phyloP scores from a whole-genome alignment of 140 eudicot species.

The Stevia rebaudiana region DNA sequence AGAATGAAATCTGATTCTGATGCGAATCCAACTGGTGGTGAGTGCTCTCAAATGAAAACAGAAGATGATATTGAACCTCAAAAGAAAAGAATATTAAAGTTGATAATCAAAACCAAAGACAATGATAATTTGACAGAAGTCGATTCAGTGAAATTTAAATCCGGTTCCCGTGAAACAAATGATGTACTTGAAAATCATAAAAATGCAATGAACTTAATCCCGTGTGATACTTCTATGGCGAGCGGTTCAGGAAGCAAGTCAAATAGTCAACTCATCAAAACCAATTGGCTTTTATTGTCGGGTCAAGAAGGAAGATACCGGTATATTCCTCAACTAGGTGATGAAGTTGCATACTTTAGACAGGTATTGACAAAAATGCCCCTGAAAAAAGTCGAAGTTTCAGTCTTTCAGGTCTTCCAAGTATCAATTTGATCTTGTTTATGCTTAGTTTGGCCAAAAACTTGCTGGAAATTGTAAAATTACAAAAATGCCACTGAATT shows the following conservation, averaged over 20 bases:
- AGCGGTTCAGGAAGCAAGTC: conserved; percentile 32
- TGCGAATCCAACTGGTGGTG: conserved; percentile 22
- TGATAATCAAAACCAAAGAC: conserved; percentile 19
- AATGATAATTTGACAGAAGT: conserved; percentile 17
- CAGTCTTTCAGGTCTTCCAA: neutral
- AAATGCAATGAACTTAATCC: conserved; percentile 19
- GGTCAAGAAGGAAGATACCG: conserved; percentile 69
- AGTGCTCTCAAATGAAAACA: conserved; percentile 24
- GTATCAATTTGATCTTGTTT: neutral
- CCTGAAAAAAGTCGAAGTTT: neutral
- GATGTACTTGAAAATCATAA: conserved; percentile 29
- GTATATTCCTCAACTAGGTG: conserved; percentile 90
- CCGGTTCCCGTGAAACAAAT: conserved; percentile 30
- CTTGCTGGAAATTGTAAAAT: neutral
- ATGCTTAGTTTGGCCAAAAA: neutral
- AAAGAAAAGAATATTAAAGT: conserved; percentile 19
- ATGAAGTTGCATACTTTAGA: conserved; percentile 71
- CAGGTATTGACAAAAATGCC: conserved; percentile 45
- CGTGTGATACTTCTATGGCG: conserved; percentile 18
- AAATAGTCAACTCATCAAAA: conserved; percentile 26
- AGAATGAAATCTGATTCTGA: conserved; percentile 18
- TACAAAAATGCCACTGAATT: neutral
- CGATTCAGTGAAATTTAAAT: conserved; percentile 40
- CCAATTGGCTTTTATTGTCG: conserved; percentile 65
- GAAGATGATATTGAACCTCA: conserved; percentile 14